Base-by-base conservation (phyloP, 2,329 filamentous ascomycete genomes). In the Chrysoporthe puriensis region DNA sequence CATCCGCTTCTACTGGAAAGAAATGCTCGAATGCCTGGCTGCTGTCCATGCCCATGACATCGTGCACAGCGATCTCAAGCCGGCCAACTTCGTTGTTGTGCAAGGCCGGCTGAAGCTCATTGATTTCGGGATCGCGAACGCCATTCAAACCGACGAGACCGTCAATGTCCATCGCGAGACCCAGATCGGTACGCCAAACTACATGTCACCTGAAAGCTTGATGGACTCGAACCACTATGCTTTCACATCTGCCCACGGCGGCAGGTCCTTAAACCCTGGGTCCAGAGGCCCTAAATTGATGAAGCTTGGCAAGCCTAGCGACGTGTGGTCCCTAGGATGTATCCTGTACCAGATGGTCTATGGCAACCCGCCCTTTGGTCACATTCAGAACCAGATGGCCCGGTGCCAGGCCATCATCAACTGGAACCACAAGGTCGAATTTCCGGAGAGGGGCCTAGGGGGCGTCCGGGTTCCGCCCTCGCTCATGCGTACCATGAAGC, bases 341-440 rank as follows among this genome's bases (percentile, higher is more conserved):
- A 98, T 99, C 70, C 83, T 99, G 16, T 99, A 97, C 80, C 95
- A 98, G 77, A 96, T 99, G 92, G 92, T 95, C 0, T 99, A 99
- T 76, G 96, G 96, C n/a, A 86, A 91, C n/a, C 91, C 93, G 3
- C 96, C 96, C 0, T 99, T 99, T 75, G 94, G 91, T 16, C 94
- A 98, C 76, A 96, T 99, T 73, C 83, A 88, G 68, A 96, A 95
- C 79, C 92, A 90, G 75, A 92, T 97, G 82, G 89, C 92, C 48
- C 90, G 93, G 32, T 96, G 96, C 77, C 90, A 93, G 78, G 92
- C 92, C 69, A 96, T 96, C 75, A 92, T 94, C 72, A 92, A 95
- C 77, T 92, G 88, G 78, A 85, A 89, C 66, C 88, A 94, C 77
- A 77, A 80, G 6, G 92, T 96, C 74, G 87, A 92, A 66, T 96